Evolutionary conservation across 306 rosid species (phyloP).

Genomic region (Quercus wislizeni): DNA sequence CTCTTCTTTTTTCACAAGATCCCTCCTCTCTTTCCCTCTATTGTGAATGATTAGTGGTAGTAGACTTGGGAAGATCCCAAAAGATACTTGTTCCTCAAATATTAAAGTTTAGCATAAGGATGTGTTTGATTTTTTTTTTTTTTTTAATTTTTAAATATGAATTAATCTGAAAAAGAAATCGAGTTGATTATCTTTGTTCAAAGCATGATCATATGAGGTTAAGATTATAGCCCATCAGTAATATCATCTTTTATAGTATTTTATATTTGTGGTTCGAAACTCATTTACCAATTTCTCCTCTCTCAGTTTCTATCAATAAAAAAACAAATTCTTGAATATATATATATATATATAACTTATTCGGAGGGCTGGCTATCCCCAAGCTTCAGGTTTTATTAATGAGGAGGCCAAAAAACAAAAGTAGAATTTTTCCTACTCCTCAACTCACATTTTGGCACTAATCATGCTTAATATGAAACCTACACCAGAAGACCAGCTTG

Average conservation of each 20-base stretch:
- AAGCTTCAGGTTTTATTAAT: no score
- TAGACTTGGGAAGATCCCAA: slow-evolving; percentile 36
- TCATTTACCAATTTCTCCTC: no score
- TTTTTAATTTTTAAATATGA: background rate
- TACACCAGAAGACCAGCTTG: background rate
- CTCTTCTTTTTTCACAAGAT: slow-evolving; percentile 51
- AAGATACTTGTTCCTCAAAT: slow-evolving; percentile 30
- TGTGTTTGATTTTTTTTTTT: background rate
- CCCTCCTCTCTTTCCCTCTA: slow-evolving; percentile 25
- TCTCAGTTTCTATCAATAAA: no score
- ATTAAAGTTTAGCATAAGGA: slow-evolving; percentile 15
- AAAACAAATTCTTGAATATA: no score
- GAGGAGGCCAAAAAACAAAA: no score
- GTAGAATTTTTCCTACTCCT: no score
- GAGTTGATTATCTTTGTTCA: slow-evolving; percentile 17
- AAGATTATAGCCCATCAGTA: no score
- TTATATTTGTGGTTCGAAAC: no score
- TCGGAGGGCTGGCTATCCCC: background rate
- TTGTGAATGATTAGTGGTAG: slow-evolving; percentile 46
- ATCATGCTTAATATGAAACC: background rate
- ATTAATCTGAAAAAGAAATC: slow-evolving; percentile 17
- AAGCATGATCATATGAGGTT: background rate
- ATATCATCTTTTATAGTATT: no score
- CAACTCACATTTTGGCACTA: no score
- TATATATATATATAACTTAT: background rate